Evolutionary conservation across 1,284 basidiomycete species (phyloP).

Genomic region (Gomphus bonarii): DNA sequence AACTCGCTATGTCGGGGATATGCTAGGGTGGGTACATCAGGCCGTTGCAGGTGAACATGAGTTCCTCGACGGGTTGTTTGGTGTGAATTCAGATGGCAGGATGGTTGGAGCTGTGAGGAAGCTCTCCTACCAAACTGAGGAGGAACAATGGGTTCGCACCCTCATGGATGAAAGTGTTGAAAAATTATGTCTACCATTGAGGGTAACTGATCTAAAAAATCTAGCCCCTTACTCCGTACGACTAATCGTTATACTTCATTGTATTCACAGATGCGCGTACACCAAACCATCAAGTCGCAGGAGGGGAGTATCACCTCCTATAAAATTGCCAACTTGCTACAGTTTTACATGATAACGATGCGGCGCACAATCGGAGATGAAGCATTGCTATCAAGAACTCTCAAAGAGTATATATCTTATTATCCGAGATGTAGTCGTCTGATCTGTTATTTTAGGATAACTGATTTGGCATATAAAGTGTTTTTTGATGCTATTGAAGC

Average conservation of each 20-base stretch:
- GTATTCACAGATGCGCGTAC: slow-evolving; percentile 60
- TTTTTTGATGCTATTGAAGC: slow-evolving; percentile 82
- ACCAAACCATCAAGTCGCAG: slow-evolving; percentile 87
- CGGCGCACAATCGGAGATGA: slow-evolving; percentile 78
- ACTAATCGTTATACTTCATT: background rate
- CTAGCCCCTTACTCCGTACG: background rate
- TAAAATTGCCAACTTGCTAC: slow-evolving; percentile 86
- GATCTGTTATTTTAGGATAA: slow-evolving; percentile 43
- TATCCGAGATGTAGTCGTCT: background rate
- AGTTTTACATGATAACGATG: slow-evolving; percentile 94
- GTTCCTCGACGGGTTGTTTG: slow-evolving; percentile 80
- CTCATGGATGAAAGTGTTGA: slow-evolving; percentile 78
- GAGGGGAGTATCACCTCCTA: slow-evolving; percentile 89
- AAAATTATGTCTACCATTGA: slow-evolving; percentile 79
- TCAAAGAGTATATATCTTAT: slow-evolving; percentile 60
- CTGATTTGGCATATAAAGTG: slow-evolving; percentile 66
- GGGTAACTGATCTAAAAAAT: slow-evolving; percentile 34
- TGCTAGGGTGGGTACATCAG: slow-evolving; percentile 99
- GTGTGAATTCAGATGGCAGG: slow-evolving; percentile 47
- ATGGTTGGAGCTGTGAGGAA: slow-evolving; percentile 71
- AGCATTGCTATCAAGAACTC: slow-evolving; percentile 65
- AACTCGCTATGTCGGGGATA: slow-evolving; percentile 91
- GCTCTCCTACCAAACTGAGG: slow-evolving; percentile 41
- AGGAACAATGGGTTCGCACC: slow-evolving; percentile 73
- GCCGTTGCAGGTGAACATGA: slow-evolving; percentile 91